Percentiles rank a stretch among this genome's conserved stretches.
Evolutionary conservation across 495 filamentous ascomycete genomes (phyloP).

Genomic region (Podospora pseudoanserina): DNA sequence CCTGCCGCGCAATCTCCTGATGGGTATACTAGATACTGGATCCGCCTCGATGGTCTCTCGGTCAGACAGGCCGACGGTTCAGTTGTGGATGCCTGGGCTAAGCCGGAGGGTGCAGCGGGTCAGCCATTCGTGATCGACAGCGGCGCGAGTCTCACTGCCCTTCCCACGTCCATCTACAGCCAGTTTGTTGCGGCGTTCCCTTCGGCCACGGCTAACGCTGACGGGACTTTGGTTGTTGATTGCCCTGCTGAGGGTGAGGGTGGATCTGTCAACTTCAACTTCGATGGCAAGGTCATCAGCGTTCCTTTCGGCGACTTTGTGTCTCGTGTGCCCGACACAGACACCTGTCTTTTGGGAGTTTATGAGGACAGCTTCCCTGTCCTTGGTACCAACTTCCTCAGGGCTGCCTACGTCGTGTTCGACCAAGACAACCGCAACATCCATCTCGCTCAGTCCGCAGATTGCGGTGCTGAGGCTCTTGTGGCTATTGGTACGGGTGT

Average conservation of each 20-base stretch:
- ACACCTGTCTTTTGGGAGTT: conserved; percentile 43
- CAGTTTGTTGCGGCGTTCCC: conserved; percentile 33
- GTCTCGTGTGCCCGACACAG: conserved; percentile 37
- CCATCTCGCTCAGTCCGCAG: conserved; percentile 62
- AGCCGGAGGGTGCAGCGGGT: conserved; percentile 11
- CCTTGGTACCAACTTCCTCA: conserved; percentile 91
- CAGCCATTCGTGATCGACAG: conserved; percentile 25
- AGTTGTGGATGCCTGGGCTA: conserved; percentile 14
- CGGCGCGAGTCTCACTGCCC: conserved; percentile 23
- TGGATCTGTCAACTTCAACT: conserved; percentile 61
- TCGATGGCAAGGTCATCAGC: conserved; percentile 39
- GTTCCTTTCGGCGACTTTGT: conserved; percentile 66
- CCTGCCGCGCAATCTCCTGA: conserved; percentile 25
- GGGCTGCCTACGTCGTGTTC: conserved; percentile 92
- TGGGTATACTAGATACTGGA: conserved; percentile 19
- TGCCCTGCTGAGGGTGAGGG: conserved; percentile 54
- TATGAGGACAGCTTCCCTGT: conserved; percentile 54
- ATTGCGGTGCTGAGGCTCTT: conserved; percentile 28
- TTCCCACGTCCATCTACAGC: conserved; percentile 23
- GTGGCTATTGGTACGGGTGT: conserved; percentile 24
- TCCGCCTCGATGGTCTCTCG: conserved; percentile 19
- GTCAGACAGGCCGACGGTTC: conserved; percentile 21
- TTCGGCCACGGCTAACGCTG: conserved; percentile 45
- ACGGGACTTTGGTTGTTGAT: conserved; percentile 55
- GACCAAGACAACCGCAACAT: conserved; percentile 83